These are phyloP conservation scores for Prosopis cineraria DNA, from an alignment of 306 rosid species.

Conservation along the genomic window DNA sequence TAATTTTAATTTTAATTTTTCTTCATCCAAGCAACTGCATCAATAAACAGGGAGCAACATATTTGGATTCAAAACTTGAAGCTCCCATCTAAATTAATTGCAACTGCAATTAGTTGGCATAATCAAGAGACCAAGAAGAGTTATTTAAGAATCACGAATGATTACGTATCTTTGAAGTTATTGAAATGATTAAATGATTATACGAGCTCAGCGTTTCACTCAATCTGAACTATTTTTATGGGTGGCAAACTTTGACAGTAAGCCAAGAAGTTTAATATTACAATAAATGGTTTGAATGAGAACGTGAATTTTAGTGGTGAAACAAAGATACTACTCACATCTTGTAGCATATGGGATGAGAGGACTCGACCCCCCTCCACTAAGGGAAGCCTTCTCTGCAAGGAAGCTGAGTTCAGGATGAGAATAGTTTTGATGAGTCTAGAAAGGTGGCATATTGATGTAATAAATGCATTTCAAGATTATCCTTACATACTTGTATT, in stretches of 20 bases:
- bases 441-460: background rate
- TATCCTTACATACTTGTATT: background rate
- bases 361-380: too few relatives aligned
- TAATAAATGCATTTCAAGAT: too few relatives aligned
- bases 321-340: background rate
- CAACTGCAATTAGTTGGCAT: constrained; percentile 58
- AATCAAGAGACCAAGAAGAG: constrained; percentile 27
- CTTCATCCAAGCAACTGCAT: too few relatives aligned
- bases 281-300: background rate
- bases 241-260: background rate
- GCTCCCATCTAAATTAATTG: constrained; percentile 34
- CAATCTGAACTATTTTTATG: too few relatives aligned
- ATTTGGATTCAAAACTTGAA: constrained; percentile 44
- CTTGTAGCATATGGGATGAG: constrained; percentile 53
- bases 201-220: constrained; percentile 21
- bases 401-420: too few relatives aligned
- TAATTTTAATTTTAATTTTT: too few relatives aligned
- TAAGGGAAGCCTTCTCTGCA: too few relatives aligned
- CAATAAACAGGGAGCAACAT: constrained; percentile 41
- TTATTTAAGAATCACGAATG: constrained; percentile 50
- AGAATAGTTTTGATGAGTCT: constrained; percentile 57
- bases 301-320: background rate
- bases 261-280: background rate
- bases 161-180: background rate
- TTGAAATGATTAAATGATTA: background rate